Percentiles rank a stretch among this genome's conserved stretches.
Evolutionary conservation across 139 green algal genomes (phyloP).

Genomic region (Gonium pectorale): DNA sequence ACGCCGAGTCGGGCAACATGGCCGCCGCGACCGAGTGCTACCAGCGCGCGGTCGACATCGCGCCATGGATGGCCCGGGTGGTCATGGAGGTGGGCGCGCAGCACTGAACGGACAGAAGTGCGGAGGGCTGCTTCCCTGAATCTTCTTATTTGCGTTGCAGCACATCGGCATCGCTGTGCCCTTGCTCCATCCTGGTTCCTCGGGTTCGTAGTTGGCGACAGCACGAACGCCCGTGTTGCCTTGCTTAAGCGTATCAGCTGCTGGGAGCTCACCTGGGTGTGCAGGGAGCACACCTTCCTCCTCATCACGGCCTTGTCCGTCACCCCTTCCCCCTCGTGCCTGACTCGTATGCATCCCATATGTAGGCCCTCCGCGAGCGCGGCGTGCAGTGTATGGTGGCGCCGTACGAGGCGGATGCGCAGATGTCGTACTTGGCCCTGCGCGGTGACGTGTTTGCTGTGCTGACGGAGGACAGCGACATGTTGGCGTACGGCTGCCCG

Average conservation of each 20-base stretch:
- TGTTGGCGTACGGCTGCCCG: slow-evolving; percentile 95
- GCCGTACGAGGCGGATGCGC: slow-evolving; percentile 97
- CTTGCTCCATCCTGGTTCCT: no score
- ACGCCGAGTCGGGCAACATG: slow-evolving; percentile 80
- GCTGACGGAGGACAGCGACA: slow-evolving; percentile 97
- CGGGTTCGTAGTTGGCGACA: no score
- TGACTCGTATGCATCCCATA: background rate
- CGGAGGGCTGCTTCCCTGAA: no score
- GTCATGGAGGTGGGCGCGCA: slow-evolving; percentile 73
- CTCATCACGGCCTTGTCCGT: background rate
- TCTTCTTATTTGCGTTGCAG: no score
- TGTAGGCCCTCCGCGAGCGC: slow-evolving; percentile 72
- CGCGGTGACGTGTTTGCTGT: slow-evolving; percentile 86
- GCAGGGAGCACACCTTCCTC: no score
- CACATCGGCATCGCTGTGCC: no score
- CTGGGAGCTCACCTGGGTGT: no score
- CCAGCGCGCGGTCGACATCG: slow-evolving; percentile 89
- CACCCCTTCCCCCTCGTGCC: background rate
- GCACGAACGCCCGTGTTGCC: no score
- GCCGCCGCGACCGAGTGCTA: slow-evolving; percentile 89
- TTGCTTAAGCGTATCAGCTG: no score
- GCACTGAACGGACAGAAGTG: no score
- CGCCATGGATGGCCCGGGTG: slow-evolving; percentile 82
- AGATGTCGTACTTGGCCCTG: slow-evolving; percentile 92
- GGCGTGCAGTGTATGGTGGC: slow-evolving; percentile 91